Evolutionary conservation across 352 stramenopile genomes (phyloP), one percentile per base, ranked within the genome.

Genomic region (Thalassiosira exigua): DNA sequence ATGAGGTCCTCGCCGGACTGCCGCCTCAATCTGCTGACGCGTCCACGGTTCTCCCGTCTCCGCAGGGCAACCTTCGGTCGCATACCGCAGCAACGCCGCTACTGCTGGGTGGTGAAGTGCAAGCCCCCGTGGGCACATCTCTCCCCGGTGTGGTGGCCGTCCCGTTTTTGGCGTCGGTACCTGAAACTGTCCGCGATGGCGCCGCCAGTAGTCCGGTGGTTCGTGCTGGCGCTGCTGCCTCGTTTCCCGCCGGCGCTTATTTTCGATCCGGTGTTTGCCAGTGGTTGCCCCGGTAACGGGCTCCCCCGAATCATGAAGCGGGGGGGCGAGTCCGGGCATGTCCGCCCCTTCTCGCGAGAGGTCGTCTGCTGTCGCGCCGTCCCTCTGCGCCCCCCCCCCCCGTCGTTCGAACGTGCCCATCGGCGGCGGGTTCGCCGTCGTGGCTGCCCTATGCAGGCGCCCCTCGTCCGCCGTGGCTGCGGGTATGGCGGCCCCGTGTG

Each of bases 101-200:
- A 27, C 54, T 1, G 67, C 67, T 0, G 54, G 56, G 42, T 76
- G 67, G 0, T 51, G 17, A 1, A 59, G n/a, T 0, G 67, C 54
- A 5, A 62, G 19, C 0, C 67, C 67, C 9, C 12, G 21, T 0
- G 67, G 67, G 12, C 52, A 67, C 67, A 76, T 76, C 2, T 26
- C 26, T 9, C 36, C 36, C 4, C 12, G 11, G 32, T 44, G 27
- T 5, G 21, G 1, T 0, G 2, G 4, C 7, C 22, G 36, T 2
- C 14, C 41, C 3, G 27, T 14, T 4, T 39, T 30, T 3, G 39
- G 59, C 0, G 41, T 56, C 2, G 59, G 59, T n/a, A 59, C 4
- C 4, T n/a, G 27, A 33, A 59, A 59, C 12, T 33, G 3, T 4
- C 51, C 51, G 4, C 24, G 4, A 26, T 59, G 51, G 24, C 4